Evolutionary conservation across 2,329 filamentous ascomycete genomes (phyloP), one percentile per base, ranked within the genome.

Genomic region (Triangularia verruculosa): DNA sequence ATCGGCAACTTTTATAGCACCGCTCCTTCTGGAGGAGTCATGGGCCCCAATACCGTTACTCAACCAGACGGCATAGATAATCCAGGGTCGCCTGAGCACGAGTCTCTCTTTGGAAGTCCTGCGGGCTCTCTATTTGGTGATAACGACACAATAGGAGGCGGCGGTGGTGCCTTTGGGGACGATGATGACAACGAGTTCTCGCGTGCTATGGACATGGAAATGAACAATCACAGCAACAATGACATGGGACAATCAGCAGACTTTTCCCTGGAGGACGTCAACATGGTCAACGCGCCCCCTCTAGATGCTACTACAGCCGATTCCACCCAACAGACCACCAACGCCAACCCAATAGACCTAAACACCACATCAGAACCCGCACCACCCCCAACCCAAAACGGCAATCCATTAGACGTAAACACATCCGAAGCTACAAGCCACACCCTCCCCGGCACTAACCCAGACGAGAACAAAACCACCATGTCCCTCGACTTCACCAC

Each of bases 91-190:
- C 92, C 89, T 0, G 86, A 88, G 11, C 90, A 94, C 66, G 84
- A 87, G 68, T 96, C 92, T 56, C 80, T 97, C 0, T 97, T 97
- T 72, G 90, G 90, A 0, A 92, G 92, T 69, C 86, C 88, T 20
- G 87, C 85, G 0, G 92, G 93, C 55, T 96, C 93, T 2, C 81
- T 99, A 1, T 99, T 98, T 74, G 95, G 94, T 1, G 93, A 96
- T 69, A 89, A 85, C 61, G 87, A 89, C 57, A 70, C 79, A 9
- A 77, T 79, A 13, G 74, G 88, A 76, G 73, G 82, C 75, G 74
- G 69, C 6, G 70, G 64, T 6, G 68, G 83, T 24, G 88, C 86
- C 4, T 96, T 92, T 73, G 90, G 85, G 0, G 88, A 90, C 12
- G 92, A 96, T 52, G 92, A 96, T 47, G 92, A 96, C 64, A 89